A percentile compares a stretch with the other conserved stretches of the same genome.
Evolutionary conservation across 192 early-diverging fungal genomes (phyloP).

Genomic region (Gryganskiella cystojenkinii): DNA sequence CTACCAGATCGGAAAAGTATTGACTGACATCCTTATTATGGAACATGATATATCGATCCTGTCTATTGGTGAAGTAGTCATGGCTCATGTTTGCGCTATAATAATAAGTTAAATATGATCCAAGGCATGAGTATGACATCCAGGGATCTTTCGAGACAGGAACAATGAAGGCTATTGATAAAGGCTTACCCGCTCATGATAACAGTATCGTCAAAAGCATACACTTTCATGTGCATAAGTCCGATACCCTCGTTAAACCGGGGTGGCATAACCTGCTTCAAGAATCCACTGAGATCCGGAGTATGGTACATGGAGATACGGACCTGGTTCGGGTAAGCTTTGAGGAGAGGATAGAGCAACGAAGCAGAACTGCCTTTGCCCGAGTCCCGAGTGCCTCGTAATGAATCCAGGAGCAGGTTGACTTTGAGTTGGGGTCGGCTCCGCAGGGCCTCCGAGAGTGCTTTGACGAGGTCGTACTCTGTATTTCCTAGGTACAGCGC

Average conservation of each 20-base stretch:
- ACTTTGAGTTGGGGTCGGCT: constrained; percentile 65
- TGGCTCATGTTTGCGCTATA: constrained; percentile 90
- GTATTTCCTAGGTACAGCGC: constrained; percentile 90
- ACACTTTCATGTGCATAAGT: constrained; percentile 94
- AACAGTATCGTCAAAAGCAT: constrained; percentile 87
- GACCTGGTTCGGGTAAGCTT: constrained; percentile 73
- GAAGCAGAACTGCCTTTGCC: constrained; percentile 70
- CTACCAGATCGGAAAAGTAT: constrained; percentile 79
- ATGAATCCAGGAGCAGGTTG: constrained; percentile 86
- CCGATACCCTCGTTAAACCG: constrained; percentile 95
- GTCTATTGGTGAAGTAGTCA: constrained; percentile 96
- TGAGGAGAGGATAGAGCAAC: constrained; percentile 69
- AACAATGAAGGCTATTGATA: neutral
- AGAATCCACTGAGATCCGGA: constrained; percentile 76
- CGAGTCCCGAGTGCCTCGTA: constrained; percentile 81
- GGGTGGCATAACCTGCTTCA: constrained; percentile 80
- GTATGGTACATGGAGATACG: constrained; percentile 88
- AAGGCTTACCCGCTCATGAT: constrained; percentile 80
- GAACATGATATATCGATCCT: constrained; percentile 93
- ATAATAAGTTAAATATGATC: neutral
- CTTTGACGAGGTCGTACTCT: constrained; percentile 81
- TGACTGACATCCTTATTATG: constrained; percentile 63
- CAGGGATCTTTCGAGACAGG: neutral
- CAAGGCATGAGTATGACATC: neutral
- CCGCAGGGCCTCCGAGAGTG: constrained; percentile 67